Evolutionary conservation across 192 early-diverging fungal species (phyloP).

Genomic region (Dissophora globulifera): DNA sequence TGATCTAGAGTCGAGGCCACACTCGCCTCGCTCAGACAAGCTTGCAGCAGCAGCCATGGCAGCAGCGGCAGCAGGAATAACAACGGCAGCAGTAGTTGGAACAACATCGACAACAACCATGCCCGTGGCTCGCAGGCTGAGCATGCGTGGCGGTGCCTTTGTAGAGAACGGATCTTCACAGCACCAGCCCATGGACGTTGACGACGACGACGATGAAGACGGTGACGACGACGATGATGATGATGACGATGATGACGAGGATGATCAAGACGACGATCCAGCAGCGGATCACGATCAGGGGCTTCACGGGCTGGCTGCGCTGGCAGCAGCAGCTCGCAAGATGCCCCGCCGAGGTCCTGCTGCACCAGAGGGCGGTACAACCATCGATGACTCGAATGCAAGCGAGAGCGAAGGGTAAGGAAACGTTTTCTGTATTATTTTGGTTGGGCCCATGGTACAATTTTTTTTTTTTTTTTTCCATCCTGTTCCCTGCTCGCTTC

Average conservation of each 20-base stretch:
- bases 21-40: conserved; percentile 7
- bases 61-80: too few relatives aligned
- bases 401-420: conserved; percentile 44
- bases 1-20: conserved; percentile 31
- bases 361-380: not conserved
- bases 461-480: conserved; percentile 8
- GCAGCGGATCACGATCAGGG: not conserved
- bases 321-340: conserved; percentile 13
- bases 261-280: conserved; percentile 12
- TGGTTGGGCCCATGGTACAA: too few relatives aligned
- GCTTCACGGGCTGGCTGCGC: not conserved
- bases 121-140: too few relatives aligned
- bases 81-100: too few relatives aligned
- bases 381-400: conserved; percentile 26
- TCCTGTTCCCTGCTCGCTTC: not conserved
- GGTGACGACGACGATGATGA: not conserved
- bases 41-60: not conserved
- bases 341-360: conserved; percentile 20
- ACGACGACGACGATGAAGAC: conserved; percentile 2
- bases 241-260: too few relatives aligned
- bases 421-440: conserved; percentile 12
- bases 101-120: not conserved
- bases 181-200: too few relatives aligned
- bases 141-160: too few relatives aligned
- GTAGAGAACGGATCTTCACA: too few relatives aligned